Conservation (phyloP, 805 yeast species). For the Wickerhamomyces alni region DNA sequence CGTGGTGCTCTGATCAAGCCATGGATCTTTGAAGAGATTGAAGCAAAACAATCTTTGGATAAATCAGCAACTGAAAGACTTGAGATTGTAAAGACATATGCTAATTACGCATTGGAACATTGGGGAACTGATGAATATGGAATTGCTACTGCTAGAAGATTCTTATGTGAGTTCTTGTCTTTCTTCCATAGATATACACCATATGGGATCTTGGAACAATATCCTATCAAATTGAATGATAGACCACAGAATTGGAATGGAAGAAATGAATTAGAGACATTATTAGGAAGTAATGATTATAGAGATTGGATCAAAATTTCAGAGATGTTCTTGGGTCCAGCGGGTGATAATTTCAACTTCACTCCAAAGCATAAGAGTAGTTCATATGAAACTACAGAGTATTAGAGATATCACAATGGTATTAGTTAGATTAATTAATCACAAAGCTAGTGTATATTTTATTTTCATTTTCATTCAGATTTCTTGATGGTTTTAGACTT, state of each 20-base stretch:
- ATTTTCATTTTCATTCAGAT: slow-evolving; percentile 6
- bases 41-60: slow-evolving; percentile 82
- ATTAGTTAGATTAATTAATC: too few species aligned
- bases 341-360: slow-evolving; percentile 67
- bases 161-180: slow-evolving; percentile 88
- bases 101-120: slow-evolving; percentile 82
- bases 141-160: slow-evolving; percentile 79
- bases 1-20: slow-evolving; percentile 98
- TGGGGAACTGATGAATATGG: slow-evolving; percentile 99
- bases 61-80: slow-evolving; percentile 87
- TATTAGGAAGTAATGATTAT: slow-evolving; percentile 78
- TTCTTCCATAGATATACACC: slow-evolving; percentile 95
- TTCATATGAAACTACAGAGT: slow-evolving; percentile 40
- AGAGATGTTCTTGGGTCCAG: slow-evolving; percentile 92
- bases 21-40: slow-evolving; percentile 97
- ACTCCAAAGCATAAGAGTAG: slow-evolving; percentile 95
- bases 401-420: too few species aligned
- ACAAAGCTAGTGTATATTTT: too few species aligned
- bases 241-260: slow-evolving; percentile 94
- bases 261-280: slow-evolving; percentile 85
- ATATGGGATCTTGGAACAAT: slow-evolving; percentile 80
- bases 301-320: slow-evolving; percentile 94
- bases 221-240: slow-evolving; percentile 86
- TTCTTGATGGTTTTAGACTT: slow-evolving; percentile 9
- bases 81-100: slow-evolving; percentile 61